These are phyloP conservation scores for Telfairia occidentalis DNA, from an alignment of 331 rosid species.

Conservation along the genomic window DNA sequence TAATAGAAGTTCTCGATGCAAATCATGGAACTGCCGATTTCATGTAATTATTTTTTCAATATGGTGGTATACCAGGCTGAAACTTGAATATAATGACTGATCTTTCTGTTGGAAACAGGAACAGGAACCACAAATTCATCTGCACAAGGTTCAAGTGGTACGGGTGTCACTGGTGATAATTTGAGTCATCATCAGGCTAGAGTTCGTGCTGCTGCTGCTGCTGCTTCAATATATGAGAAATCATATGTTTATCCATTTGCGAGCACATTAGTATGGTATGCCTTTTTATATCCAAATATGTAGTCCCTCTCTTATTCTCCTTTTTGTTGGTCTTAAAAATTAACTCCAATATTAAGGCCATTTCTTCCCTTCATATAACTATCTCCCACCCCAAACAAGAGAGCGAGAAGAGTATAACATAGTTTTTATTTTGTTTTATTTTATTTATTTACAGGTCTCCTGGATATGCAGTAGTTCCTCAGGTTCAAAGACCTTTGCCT, in stretches of 20 bases:
- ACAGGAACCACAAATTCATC: constrained; percentile 37
- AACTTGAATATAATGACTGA: constrained; percentile 1
- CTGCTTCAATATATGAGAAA: constrained; percentile 82
- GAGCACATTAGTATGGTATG: constrained; percentile 63
- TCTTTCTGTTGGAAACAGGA: constrained; percentile 25
- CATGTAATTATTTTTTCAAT: neutral
- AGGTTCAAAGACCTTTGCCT: constrained; percentile 26
- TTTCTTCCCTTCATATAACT: neutral
- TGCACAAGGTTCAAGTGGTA: constrained; percentile 43
- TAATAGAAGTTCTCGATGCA: neutral
- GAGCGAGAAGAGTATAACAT: neutral
- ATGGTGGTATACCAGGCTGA: neutral
- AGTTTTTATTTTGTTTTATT: neutral
- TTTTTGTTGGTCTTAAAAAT: neutral
- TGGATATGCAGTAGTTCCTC: constrained; percentile 47
- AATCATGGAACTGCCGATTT: neutral
- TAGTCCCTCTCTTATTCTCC: neutral
- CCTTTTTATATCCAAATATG: constrained; percentile 1
- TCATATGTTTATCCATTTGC: constrained; percentile 80
- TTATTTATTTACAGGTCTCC: constrained; percentile 40
- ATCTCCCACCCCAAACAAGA: neutral
- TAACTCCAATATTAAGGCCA: neutral
- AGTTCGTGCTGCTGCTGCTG: constrained; percentile 82
- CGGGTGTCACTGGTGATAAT: constrained; percentile 34
- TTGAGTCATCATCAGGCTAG: constrained; percentile 72